A percentile compares a stretch with the other conserved stretches of the same genome.
Conservation (phyloP, 2,329 filamentous ascomycete genomes). For the Myotisia sp. region DNA sequence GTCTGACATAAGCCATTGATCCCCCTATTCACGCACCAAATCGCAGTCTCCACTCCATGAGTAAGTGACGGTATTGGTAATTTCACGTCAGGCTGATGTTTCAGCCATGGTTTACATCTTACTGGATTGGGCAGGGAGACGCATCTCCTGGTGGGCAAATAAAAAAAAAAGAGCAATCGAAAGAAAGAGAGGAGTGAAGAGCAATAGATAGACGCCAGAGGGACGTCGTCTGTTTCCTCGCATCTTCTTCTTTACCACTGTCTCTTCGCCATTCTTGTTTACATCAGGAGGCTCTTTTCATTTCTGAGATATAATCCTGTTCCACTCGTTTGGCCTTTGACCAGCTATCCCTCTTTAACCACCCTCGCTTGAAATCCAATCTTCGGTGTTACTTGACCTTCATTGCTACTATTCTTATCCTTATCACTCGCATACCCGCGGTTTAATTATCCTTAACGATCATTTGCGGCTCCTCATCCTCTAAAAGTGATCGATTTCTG, state of each 20-base stretch:
- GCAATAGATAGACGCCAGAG: too few relatives aligned
- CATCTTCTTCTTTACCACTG: neutral
- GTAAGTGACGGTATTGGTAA: too few relatives aligned
- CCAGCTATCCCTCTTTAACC: neutral
- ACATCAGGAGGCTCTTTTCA: neutral
- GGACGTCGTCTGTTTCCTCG: too few relatives aligned
- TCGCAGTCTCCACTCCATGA: neutral
- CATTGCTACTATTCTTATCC: too few relatives aligned
- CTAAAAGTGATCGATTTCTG: too few relatives aligned
- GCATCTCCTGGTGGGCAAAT: neutral
- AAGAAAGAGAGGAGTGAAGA: too few relatives aligned
- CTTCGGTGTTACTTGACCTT: too few relatives aligned
- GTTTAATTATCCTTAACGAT: too few relatives aligned
- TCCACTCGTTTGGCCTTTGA: neutral
- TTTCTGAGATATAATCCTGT: neutral
- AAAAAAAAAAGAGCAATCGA: neutral
- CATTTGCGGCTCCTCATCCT: too few relatives aligned
- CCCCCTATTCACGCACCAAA: neutral
- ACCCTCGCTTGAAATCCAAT: too few relatives aligned
- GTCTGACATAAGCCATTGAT: too few relatives aligned
- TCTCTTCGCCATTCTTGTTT: neutral
- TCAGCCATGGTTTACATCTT: constrained; percentile 5
- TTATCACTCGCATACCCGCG: too few relatives aligned
- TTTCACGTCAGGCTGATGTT: constrained; percentile 1
- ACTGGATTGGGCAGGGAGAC: neutral